phyloP scores from a whole-genome alignment of 352 stramenopile species.

The Globisporangium megalacanthum region DNA sequence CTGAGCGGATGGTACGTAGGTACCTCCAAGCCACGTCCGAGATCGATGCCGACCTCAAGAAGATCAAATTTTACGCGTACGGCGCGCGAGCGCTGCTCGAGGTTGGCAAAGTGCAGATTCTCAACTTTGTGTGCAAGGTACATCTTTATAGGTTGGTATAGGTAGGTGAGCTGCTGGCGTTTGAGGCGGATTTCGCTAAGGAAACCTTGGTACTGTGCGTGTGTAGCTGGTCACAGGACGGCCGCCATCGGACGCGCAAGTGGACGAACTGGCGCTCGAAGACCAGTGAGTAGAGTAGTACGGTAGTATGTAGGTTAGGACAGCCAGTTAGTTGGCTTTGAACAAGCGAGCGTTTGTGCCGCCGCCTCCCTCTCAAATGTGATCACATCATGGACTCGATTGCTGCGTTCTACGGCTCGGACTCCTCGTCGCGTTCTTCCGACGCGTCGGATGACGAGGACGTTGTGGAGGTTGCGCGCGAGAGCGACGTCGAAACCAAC shows the following conservation, averaged over 20 bases:
- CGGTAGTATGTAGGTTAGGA: too few relatives aligned
- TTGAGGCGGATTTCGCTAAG: too few relatives aligned
- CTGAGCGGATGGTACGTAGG: too few relatives aligned
- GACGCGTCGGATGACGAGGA: constrained; percentile 14
- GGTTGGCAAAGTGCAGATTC: constrained; percentile 82
- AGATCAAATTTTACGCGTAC: constrained; percentile 71
- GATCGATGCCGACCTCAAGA: constrained; percentile 71
- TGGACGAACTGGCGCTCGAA: constrained; percentile 62
- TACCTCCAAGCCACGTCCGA: constrained; percentile 70
- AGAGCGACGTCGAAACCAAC: constrained; percentile 12
- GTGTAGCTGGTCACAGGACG: constrained; percentile 58
- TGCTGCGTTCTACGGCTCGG: constrained; percentile 15
- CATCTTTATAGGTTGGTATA: too few relatives aligned
- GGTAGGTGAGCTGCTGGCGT: too few relatives aligned
- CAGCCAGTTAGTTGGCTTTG: too few relatives aligned
- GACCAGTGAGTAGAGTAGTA: constrained; percentile 22
- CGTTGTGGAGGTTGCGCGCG: background rate
- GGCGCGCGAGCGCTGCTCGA: constrained; percentile 60
- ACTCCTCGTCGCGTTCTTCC: too few relatives aligned
- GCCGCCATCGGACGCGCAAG: constrained; percentile 59
- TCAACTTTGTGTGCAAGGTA: constrained; percentile 88
- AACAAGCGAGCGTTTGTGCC: too few relatives aligned
- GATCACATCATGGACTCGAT: constrained; percentile 17
- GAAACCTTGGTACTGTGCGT: too few relatives aligned
- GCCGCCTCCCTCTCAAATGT: too few relatives aligned